A percentile compares a stretch with the other conserved stretches of the same genome.
Conservation (phyloP, 306 rosid species). For the Boehmeria nivea region DNA sequence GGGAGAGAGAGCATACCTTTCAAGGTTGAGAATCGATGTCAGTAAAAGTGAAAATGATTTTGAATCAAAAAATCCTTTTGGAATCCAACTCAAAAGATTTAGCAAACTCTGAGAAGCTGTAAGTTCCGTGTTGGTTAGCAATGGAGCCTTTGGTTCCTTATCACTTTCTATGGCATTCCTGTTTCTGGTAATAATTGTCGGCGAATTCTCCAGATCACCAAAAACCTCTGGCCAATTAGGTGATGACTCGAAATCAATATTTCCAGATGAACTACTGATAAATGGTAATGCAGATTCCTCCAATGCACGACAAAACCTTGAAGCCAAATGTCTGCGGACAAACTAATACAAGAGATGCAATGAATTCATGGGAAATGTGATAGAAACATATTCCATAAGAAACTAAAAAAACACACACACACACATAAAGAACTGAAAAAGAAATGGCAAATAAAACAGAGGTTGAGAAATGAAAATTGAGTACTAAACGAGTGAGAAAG, state of each 20-base stretch:
- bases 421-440: background rate
- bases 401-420: slow-evolving; percentile 8
- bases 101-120: slow-evolving; percentile 61
- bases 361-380: slow-evolving; percentile 15
- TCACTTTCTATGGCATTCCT: slow-evolving; percentile 21
- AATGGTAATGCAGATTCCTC: slow-evolving; percentile 42
- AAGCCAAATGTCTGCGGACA: slow-evolving; percentile 68
- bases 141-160: slow-evolving; percentile 25
- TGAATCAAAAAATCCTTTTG: slow-evolving; percentile 39
- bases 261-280: slow-evolving; percentile 25
- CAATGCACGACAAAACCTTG: slow-evolving; percentile 58
- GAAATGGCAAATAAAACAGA: slow-evolving; percentile 4
- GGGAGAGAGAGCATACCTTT: slow-evolving; percentile 44
- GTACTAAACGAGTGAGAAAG: no score
- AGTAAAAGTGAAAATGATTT: slow-evolving; percentile 44
- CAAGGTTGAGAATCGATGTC: slow-evolving; percentile 69
- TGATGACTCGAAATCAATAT: slow-evolving; percentile 36
- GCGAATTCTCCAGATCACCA: slow-evolving; percentile 37
- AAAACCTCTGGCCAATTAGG: slow-evolving; percentile 62
- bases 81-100: slow-evolving; percentile 53
- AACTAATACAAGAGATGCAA: slow-evolving; percentile 53
- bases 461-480: slow-evolving; percentile 9
- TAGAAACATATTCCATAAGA: background rate
- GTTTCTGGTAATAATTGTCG: slow-evolving; percentile 21
- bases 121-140: slow-evolving; percentile 25